Base-by-base conservation (phyloP, 73 alveolate genomes). In the Paramecium caudatum region DNA sequence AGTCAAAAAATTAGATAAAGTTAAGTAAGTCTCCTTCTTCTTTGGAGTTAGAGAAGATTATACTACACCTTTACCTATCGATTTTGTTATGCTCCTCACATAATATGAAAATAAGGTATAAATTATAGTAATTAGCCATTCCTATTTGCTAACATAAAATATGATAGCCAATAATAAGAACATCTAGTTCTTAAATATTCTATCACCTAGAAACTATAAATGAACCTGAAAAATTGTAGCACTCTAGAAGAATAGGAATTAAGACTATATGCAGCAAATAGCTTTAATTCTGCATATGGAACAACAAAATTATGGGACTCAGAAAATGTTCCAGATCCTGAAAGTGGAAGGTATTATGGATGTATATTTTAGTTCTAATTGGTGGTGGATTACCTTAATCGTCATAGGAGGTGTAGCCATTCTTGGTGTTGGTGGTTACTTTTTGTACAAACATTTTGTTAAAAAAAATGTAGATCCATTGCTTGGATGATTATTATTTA, bases 311-410 rank as follows among this genome's bases (percentile, higher is more conserved):
- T 55, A 10, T 55, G 80, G 80, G 80, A 55, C 30, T 55, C 17
- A 10, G 80, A 55, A 5, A 55, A 55, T 27, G 80, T 55, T 19
- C 80, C 80, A 12, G 80, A 55, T 55, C 23, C 9, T 1, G 80
- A 55, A 12, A 21, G 30, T 1, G 46, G 8, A 23, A 43, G 80
- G 23, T 27, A 55, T 55, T 27, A 23, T 27, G 10, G 23, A 55
- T 55, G 23, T 21, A 12, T 32, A 34, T 16, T 17, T 9, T 68
- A 68, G 84, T 34, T 68, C 84, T 68, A 68, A 68, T 2, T 68
- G 84, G 84, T 68, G 84, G 84, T 68, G 84, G 84, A 68, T 68
- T 74, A 74, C 88, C 33, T 74, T 74, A 10, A 41, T 74, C 6
- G 69, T 74, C n/a, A 19, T 74, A 10, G 36, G 36, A 16, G 88